These are phyloP conservation scores for Miamiensis avidus DNA, from an alignment of 169 alveolate species.

Conservation along the genomic window DNA sequence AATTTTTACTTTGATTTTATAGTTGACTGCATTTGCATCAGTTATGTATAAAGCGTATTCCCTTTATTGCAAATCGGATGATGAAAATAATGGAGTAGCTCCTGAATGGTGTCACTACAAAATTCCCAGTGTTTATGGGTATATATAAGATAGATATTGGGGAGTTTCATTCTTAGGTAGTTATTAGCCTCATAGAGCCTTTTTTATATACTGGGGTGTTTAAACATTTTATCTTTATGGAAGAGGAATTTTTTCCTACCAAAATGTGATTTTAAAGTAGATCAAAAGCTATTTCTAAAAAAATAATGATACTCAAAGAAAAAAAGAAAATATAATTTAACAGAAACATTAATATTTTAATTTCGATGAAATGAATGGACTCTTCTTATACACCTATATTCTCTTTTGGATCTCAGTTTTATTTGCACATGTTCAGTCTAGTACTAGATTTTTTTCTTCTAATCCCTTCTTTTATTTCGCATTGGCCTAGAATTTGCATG, in stretches of 20 bases:
- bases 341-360: background rate
- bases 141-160: conserved; percentile 33
- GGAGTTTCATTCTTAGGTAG: conserved; percentile 23
- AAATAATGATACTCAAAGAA: background rate
- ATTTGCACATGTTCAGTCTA: conserved; percentile 24
- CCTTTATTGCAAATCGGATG: conserved; percentile 4
- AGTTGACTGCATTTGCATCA: background rate
- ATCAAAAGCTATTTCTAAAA: conserved; percentile 3
- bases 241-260: background rate
- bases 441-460: conserved; percentile 38
- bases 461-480: conserved; percentile 25
- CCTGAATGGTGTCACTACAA: conserved; percentile 26
- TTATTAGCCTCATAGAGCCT: conserved; percentile 3
- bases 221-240: conserved; percentile 10
- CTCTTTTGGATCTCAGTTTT: conserved; percentile 20
- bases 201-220: conserved; percentile 25
- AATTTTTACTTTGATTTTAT: background rate
- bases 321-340: background rate
- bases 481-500: conserved; percentile 16
- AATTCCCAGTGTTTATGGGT: conserved; percentile 30
- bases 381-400: conserved; percentile 5
- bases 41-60: conserved; percentile 6
- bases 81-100: background rate
- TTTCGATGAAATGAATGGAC: background rate
- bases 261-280: conserved; percentile 1